Base-by-base conservation (phyloP, 2,329 filamentous ascomycete genomes). In the Scedosporium minutisporum region DNA sequence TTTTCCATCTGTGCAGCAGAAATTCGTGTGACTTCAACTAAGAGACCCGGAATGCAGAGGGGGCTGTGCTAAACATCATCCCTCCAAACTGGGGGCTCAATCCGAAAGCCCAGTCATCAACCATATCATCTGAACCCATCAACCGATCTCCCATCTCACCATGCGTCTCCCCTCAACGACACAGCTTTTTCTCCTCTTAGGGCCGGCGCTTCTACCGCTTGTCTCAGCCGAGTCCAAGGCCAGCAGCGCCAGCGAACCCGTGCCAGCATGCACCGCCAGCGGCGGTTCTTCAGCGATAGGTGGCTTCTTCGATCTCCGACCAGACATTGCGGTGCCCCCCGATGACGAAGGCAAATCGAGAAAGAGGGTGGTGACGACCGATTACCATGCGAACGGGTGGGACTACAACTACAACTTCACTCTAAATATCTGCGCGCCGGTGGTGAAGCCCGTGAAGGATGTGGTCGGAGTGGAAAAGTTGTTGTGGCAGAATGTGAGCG, bases 401-500 rank as follows among this genome's bases (percentile, higher is more conserved):
- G 90, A 93, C 74, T 90, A 92, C 68, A 85, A 84, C 65, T 84
- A 85, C 66, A 93, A 93, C 76, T 95, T 95, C 70, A 93, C 90
- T 1, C 71, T 93, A 69, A 95, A 95, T 75, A 87, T 95, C 68
- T 95, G 90, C 76, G 86, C 82, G 42, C 80, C 89, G 1, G 88
- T 93, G n/a, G 82, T 92, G 16, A 84, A 89, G 67, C 77, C 83
- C 16, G 77, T 89, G 21, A 77, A 81, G 53, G 78, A 85, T 65
- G 83, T 89, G 9, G 80, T 83, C 10, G 89, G 87, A n/a, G 73
- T 93, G 3, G 80, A 86, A 55, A 79, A 83, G 73, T 71, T 72
- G 62, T 69, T 79, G 58, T 90, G 86, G 86, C 78, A 78, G 74
- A 93, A 93, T 68, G 84, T 93, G 67, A 91, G 88, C 78, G 90